Evolutionary conservation across 2,329 filamentous ascomycete genomes (phyloP).

Genomic region (Colletotrichum sp.): DNA sequence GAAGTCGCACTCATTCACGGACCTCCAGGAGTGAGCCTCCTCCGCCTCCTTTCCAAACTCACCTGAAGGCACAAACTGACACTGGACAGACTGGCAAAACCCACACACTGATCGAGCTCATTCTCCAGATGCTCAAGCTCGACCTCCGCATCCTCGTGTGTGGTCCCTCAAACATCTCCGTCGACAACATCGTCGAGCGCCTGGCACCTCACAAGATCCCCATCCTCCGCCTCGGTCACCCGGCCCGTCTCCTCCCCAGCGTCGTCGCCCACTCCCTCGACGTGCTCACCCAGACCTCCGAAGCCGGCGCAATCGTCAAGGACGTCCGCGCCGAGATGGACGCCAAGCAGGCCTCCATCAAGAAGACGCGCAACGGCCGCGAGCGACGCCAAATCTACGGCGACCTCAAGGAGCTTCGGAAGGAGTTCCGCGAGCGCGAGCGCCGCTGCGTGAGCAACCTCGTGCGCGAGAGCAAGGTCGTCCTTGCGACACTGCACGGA

Average conservation of each 20-base stretch:
- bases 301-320: constrained; percentile 86
- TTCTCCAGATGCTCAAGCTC: constrained; percentile 83
- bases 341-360: constrained; percentile 84
- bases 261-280: constrained; percentile 92
- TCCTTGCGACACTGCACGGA: constrained; percentile 91
- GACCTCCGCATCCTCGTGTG: constrained; percentile 86
- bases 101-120: constrained; percentile 93
- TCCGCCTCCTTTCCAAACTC: not conserved
- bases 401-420: constrained; percentile 83
- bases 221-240: constrained; percentile 90
- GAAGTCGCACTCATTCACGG: constrained; percentile 94
- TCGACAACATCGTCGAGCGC: constrained; percentile 97
- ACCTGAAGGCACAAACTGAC: not conserved
- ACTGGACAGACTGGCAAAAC: constrained; percentile 84
- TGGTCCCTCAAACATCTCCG: constrained; percentile 94
- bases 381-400: constrained; percentile 84
- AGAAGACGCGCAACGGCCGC: constrained; percentile 81
- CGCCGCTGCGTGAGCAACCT: constrained; percentile 79
- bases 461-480: constrained; percentile 80
- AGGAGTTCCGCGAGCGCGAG: constrained; percentile 88
- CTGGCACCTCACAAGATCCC: constrained; percentile 84
- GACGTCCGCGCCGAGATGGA: constrained; percentile 95
- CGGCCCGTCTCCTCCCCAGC: constrained; percentile 85
- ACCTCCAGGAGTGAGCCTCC: constrained; percentile 73
- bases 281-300: constrained; percentile 86